Conservation (phyloP, 2,329 filamentous ascomycete species). For the Ophiocordyceps camponoti-saundersi region DNA sequence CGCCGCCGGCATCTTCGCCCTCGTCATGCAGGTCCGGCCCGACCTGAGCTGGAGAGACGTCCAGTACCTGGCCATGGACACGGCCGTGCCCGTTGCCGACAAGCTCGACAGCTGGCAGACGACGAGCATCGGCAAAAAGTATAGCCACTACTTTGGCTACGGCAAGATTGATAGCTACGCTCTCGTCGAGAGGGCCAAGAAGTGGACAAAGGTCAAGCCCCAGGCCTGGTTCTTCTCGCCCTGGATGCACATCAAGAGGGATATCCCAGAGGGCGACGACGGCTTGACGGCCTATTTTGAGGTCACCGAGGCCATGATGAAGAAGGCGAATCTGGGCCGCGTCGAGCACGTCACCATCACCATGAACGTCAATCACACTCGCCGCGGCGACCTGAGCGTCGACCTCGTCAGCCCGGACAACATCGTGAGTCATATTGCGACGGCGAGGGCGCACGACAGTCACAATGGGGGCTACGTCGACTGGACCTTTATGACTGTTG, state of each 20-base stretch:
- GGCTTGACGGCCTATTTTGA: slow-evolving; percentile 69
- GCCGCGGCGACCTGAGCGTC: slow-evolving; percentile 80
- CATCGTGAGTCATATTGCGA: slow-evolving; percentile 69
- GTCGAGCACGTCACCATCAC: slow-evolving; percentile 93
- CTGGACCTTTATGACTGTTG: slow-evolving; percentile 99
- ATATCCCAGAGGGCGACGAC: slow-evolving; percentile 68
- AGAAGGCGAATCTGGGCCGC: slow-evolving; percentile 65
- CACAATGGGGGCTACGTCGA: slow-evolving; percentile 60
- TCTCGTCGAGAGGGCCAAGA: slow-evolving; percentile 72
- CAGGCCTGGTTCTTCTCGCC: slow-evolving; percentile 91
- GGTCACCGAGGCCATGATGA: slow-evolving; percentile 66
- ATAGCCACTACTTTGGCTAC: slow-evolving; percentile 89
- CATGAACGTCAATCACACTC: slow-evolving; percentile 84
- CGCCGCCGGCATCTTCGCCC: slow-evolving; percentile 78
- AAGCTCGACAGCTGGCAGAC: slow-evolving; percentile 57
- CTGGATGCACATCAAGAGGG: slow-evolving; percentile 77
- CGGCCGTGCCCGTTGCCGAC: slow-evolving; percentile 66
- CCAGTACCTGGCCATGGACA: slow-evolving; percentile 78
- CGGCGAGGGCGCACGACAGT: slow-evolving; percentile 52
- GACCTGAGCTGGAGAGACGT: slow-evolving; percentile 88
- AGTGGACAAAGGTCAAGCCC: slow-evolving; percentile 77
- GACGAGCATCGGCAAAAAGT: slow-evolving; percentile 67
- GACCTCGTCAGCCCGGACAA: slow-evolving; percentile 76
- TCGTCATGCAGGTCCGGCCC: slow-evolving; percentile 70
- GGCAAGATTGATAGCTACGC: slow-evolving; percentile 84